Evolutionary conservation across 129 eudicot genomes (phyloP), one percentile per base, ranked within the genome.

Genomic region (Erigeron canadensis): DNA sequence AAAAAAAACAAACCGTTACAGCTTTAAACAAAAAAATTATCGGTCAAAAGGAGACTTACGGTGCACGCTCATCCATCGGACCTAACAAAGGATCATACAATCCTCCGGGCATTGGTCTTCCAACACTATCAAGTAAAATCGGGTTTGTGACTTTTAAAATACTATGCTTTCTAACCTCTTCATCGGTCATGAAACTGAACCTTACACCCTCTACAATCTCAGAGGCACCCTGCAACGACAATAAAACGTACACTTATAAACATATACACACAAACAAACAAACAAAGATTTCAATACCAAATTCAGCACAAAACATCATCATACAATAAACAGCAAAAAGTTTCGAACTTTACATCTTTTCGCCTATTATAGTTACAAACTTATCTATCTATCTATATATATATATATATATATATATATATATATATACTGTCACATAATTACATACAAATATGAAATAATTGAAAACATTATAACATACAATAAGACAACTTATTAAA

Each of bases 61-160:
- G 42, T 46, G 81, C 81, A 18, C 22, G 41, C 4, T 85, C 86
- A 45, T 85, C 89, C 19, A 81, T 57, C 1, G 97, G 93, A 19
- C 99, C 99, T 78, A 94, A 63, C 12, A 83, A 81, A 18, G 97
- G 89, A 74, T 94, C 99, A 82, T 94, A 90, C 11, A 94, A 85
- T 43, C 99, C 97, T 45, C 86, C 96, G 19, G 85, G 84, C 67
- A 81, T 70, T 47, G 98, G 98, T 64, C 80, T 77, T 51, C 80
- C 81, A 61, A 86, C 67, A 45, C 56, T 59, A 47, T 83, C 86
- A 8, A 87, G 78, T 69, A 90, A 84, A 75, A 56, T 53, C 2
- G 93, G 93, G 51, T 78, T 90, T 21, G 87, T 84, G 40, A 94
- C 63, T 71, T 84, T 88, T 60, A 82, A 42, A 9, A 87, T 83